Conservation (phyloP, 331 rosid genomes). For the Telfairia occidentalis region DNA sequence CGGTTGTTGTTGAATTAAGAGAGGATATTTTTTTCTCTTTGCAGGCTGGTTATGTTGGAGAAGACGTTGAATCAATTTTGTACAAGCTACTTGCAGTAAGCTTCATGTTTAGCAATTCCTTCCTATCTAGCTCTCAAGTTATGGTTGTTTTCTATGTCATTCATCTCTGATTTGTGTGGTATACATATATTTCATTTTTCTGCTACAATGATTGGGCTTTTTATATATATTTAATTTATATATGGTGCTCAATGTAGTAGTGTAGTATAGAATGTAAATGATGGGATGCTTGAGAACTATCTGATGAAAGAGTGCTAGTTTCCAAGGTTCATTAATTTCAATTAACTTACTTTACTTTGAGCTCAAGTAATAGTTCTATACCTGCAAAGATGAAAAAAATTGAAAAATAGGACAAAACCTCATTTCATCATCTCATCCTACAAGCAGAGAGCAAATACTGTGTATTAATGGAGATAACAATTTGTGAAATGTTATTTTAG, state of each 20-base stretch:
- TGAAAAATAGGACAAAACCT: not conserved
- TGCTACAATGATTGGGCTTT: not conserved
- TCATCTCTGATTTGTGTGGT: not conserved
- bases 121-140: slow-evolving; percentile 59
- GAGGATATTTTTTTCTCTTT: not conserved
- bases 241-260: not conserved
- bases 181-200: not conserved
- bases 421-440: not conserved
- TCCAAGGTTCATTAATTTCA: not conserved
- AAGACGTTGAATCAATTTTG: slow-evolving; percentile 12
- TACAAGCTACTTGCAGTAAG: slow-evolving; percentile 43
- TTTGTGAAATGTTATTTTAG: not conserved
- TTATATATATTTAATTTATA: not conserved
- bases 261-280: not conserved
- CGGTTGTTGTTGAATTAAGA: not conserved
- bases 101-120: slow-evolving; percentile 86
- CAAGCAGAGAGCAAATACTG: not conserved
- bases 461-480: not conserved
- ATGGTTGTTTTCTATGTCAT: slow-evolving; percentile 22
- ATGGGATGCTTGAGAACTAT: not conserved
- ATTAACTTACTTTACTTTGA: not conserved
- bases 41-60: slow-evolving; percentile 17
- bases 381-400: not conserved
- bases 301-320: not conserved
- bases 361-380: not conserved